Evolutionary conservation across 371 early-diverging fungal genomes (phyloP).

Genomic region (Rhizomucor pusillus): DNA sequence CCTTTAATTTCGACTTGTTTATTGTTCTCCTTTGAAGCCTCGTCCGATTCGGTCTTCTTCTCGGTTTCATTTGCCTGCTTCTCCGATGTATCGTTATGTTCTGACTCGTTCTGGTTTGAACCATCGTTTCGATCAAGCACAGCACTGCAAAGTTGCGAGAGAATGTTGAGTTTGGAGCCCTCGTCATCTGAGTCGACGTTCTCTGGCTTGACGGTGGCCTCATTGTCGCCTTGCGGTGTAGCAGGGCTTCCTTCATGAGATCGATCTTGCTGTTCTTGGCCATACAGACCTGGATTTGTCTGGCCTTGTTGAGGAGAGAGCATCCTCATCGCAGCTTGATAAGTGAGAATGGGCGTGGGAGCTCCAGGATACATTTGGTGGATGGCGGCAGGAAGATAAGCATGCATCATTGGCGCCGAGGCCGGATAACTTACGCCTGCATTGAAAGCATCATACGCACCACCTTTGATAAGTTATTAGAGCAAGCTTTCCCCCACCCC

Average conservation of each 20-base stretch:
- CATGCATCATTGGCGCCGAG: conserved; percentile 24
- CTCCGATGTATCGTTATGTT: no score
- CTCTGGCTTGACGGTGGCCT: conserved; percentile 5
- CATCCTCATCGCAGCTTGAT: conserved; percentile 39
- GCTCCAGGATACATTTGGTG: conserved; percentile 27
- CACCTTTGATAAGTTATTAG: conserved; percentile 29
- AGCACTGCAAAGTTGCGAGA: conserved; percentile 46
- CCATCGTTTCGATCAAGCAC: conserved; percentile 27
- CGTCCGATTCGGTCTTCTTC: no score
- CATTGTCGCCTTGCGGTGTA: conserved; percentile 7
- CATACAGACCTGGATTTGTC: conserved; percentile 13
- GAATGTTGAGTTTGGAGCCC: conserved; percentile 40
- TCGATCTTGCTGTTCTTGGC: conserved; percentile 7
- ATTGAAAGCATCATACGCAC: conserved; percentile 30
- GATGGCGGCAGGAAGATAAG: conserved; percentile 30
- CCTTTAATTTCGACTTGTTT: no score
- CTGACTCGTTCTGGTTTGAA: no score
- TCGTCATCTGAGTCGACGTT: conserved; percentile 41
- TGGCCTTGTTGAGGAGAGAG: conserved; percentile 30
- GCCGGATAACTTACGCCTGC: conserved; percentile 20
- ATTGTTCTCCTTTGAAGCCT: no score
- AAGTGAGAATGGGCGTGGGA: conserved; percentile 29
- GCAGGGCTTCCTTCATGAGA: neutral
- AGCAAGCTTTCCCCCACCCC: conserved; percentile 30
- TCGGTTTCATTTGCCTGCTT: no score